Evolutionary conservation across 2,329 filamentous ascomycete species (phyloP).

Genomic region (Clonostachys sp.): DNA sequence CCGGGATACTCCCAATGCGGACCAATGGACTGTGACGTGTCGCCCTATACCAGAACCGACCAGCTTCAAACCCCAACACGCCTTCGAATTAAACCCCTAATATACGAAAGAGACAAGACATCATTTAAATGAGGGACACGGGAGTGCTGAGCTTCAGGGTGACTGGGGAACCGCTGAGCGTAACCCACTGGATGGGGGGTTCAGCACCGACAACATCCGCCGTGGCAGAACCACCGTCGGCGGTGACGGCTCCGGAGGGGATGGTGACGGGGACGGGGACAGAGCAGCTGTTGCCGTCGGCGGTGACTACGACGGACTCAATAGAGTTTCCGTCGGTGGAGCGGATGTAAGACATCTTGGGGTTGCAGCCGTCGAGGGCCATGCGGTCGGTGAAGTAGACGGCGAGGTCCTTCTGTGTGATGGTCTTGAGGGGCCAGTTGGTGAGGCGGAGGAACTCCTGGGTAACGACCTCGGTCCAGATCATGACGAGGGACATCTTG

Average conservation of each 20-base stretch:
- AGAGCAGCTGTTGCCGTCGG: conserved; percentile 42
- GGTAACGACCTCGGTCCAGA: conserved; percentile 49
- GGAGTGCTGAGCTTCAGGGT: conserved; percentile 24
- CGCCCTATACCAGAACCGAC: no score
- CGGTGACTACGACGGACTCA: conserved; percentile 40
- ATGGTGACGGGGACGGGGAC: conserved; percentile 51
- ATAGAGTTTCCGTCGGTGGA: conserved; percentile 35
- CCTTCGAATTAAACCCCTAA: no score
- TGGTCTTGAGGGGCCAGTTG: conserved; percentile 13
- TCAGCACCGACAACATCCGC: conserved; percentile 49
- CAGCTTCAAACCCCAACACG: no score
- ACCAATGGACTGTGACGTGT: no score
- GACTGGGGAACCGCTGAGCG: conserved; percentile 35
- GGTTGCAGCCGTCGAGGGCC: conserved; percentile 45
- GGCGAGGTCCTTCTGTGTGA: conserved; percentile 40
- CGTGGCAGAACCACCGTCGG: conserved; percentile 30
- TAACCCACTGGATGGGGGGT: conserved; percentile 44
- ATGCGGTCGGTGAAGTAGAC: conserved; percentile 45
- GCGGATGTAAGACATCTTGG: conserved; percentile 39
- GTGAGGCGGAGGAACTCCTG: conserved; percentile 47
- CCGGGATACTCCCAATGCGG: no score
- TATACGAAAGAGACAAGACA: no score
- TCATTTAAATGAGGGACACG: neutral
- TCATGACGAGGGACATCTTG: conserved; percentile 48
- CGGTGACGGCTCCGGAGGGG: conserved; percentile 33